Base-by-base conservation (phyloP, 2,329 filamentous ascomycete species). In the Neoascochyta sp. region DNA sequence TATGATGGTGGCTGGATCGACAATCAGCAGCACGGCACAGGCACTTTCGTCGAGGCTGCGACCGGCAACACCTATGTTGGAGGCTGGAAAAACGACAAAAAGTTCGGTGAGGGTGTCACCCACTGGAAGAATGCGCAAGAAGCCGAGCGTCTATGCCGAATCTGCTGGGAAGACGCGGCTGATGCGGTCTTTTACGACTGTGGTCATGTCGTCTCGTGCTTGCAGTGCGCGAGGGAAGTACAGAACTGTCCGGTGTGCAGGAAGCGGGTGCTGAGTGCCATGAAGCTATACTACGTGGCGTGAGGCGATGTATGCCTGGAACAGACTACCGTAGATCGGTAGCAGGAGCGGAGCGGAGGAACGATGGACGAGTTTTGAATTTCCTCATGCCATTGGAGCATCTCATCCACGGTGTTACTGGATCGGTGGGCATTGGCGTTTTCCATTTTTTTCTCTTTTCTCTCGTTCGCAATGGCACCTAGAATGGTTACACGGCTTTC, bases 141-240 rank as follows among this genome's bases (percentile, higher is more conserved):
- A 34, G 74, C 78, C 40, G 70, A 73, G 55, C 66, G 71, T 24
- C 52, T 75, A 5, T 81, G 78, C 51, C 68, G 74, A 34, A 80
- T 81, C 34, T 81, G 78, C 63, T 81, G 74, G 56, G 70, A 73
- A n/a, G 69, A 72, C 24, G 70, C 71, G 22, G 73, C 76, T 31
- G 73, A 78, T 38, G 73, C 75, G 4, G 67, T 76, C 5, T 80
- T 81, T 52, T 76, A 75, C 43, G 74, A 77, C 41, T 81, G 78
- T 42, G 78, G 78, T 0, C 78, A 81, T 47, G 74, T 81, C 11
- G 72, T 77, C 24, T 73, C 76, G 3, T 81, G 78, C 41, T 60
- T 75, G 34, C 62, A 62, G n/a, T 81, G 78, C 48, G 77, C 78
- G 9, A 66, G 66, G 28, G 68, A 74, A 49, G 70, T 81, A 16